A percentile compares a stretch with the other conserved stretches of the same genome.
Conservation (phyloP, 2,329 filamentous ascomycete species). For the Thelonectria olida region DNA sequence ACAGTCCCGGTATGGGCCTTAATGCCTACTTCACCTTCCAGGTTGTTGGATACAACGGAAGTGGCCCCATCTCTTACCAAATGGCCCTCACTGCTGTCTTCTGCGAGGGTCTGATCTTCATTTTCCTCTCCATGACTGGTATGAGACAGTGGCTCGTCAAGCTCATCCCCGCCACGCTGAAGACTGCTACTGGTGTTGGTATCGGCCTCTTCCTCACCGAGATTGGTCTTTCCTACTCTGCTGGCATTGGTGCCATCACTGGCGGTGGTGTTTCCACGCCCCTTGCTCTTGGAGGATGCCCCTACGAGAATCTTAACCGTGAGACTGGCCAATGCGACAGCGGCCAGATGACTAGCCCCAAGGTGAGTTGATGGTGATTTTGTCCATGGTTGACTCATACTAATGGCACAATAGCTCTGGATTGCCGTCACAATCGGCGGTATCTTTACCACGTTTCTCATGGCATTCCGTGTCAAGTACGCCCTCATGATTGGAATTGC, state of each 20-base stretch:
- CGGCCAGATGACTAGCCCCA: slow-evolving; percentile 80
- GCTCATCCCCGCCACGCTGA: slow-evolving; percentile 71
- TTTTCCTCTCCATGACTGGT: slow-evolving; percentile 71
- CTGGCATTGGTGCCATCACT: slow-evolving; percentile 84
- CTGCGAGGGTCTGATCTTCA: slow-evolving; percentile 71
- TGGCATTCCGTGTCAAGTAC: slow-evolving; percentile 80
- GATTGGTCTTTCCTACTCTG: slow-evolving; percentile 77
- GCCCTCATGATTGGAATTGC: slow-evolving; percentile 79
- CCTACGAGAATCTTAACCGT: slow-evolving; percentile 59
- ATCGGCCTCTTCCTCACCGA: slow-evolving; percentile 72
- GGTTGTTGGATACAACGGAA: slow-evolving; percentile 69
- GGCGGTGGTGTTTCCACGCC: slow-evolving; percentile 73
- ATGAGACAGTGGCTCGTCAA: slow-evolving; percentile 79
- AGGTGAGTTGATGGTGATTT: slow-evolving; percentile 52
- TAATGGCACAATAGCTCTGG: slow-evolving; percentile 69
- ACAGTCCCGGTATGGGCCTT: slow-evolving; percentile 72
- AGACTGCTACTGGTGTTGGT: slow-evolving; percentile 71
- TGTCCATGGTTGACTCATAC: too few relatives aligned
- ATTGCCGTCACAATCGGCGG: slow-evolving; percentile 85
- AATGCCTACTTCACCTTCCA: slow-evolving; percentile 76
- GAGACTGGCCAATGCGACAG: slow-evolving; percentile 60
- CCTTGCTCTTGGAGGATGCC: slow-evolving; percentile 80
- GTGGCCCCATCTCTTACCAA: slow-evolving; percentile 64
- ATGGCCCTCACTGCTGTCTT: slow-evolving; percentile 72
- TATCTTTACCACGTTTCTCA: slow-evolving; percentile 80